These are phyloP conservation scores for Diaporthe capsici DNA, from an alignment of 2,329 filamentous ascomycete species.

Conservation along the genomic window DNA sequence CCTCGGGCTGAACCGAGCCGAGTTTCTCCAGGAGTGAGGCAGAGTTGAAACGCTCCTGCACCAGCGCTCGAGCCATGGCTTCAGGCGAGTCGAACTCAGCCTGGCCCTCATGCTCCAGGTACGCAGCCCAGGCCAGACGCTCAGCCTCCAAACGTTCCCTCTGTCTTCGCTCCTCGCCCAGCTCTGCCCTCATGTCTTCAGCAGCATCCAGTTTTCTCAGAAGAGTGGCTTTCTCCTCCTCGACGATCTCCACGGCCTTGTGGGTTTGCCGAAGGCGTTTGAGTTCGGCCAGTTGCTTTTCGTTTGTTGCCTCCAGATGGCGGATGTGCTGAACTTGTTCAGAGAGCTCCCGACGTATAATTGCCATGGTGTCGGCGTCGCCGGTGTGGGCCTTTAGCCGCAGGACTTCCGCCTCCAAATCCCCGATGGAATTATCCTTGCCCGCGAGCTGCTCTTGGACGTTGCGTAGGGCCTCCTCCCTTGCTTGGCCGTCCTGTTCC, in stretches of 20 bases:
- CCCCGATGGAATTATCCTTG: conserved; percentile 78
- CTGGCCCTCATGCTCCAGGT: conserved; percentile 80
- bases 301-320: conserved; percentile 82
- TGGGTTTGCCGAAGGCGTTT: conserved; percentile 85
- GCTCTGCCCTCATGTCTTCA: conserved; percentile 79
- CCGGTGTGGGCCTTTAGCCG: conserved; percentile 88
- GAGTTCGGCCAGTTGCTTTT: conserved; percentile 84
- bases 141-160: conserved; percentile 92
- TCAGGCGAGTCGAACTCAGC: conserved; percentile 90
- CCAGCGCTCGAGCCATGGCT: conserved; percentile 84
- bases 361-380: conserved; percentile 85
- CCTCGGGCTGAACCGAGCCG: conserved; percentile 83
- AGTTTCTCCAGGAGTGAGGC: conserved; percentile 85
- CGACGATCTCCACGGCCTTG: conserved; percentile 91
- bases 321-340: conserved; percentile 95
- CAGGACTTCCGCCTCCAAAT: conserved; percentile 86
- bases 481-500: conserved; percentile 69
- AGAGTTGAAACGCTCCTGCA: conserved; percentile 85
- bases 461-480: conserved; percentile 69
- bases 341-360: conserved; percentile 89
- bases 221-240: conserved; percentile 88
- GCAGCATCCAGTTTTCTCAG: conserved; percentile 83
- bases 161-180: conserved; percentile 85
- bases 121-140: conserved; percentile 86
- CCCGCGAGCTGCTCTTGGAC: conserved; percentile 77